phyloP scores from a whole-genome alignment of 1,139 yeast genomes.

The Suhomyces choctaworum region DNA sequence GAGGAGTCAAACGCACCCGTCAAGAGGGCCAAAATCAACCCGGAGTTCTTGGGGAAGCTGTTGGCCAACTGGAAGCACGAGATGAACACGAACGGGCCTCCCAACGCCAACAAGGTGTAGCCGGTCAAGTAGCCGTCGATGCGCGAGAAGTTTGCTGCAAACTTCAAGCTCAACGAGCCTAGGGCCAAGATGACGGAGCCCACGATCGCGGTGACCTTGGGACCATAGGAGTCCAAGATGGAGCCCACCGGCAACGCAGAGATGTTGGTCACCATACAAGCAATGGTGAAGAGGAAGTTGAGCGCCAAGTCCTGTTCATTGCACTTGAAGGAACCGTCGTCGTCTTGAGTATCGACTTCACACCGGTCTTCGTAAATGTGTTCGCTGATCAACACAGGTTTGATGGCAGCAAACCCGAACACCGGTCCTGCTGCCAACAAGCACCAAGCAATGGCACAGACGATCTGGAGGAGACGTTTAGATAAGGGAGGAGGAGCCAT shows the following conservation, averaged over 20 bases:
- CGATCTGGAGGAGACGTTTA: conserved; percentile 45
- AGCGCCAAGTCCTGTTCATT: conserved; percentile 75
- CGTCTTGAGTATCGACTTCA: conserved; percentile 19
- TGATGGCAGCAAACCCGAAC: conserved; percentile 92
- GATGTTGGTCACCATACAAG: conserved; percentile 85
- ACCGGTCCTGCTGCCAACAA: conserved; percentile 89
- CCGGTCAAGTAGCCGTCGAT: conserved; percentile 67
- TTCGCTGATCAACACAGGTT: conserved; percentile 74
- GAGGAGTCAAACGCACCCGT: conserved; percentile 82
- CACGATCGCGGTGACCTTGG: conserved; percentile 71
- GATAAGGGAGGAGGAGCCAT: conserved; percentile 12
- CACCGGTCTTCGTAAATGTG: conserved; percentile 74
- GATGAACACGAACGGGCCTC: conserved; percentile 82
- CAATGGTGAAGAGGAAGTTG: conserved; percentile 79
- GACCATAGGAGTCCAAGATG: conserved; percentile 76
- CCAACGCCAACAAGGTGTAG: conserved; percentile 66
- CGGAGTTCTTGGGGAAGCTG: conserved; percentile 69
- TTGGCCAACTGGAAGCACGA: conserved; percentile 79
- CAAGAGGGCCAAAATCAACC: conserved; percentile 65
- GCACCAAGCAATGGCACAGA: conserved; percentile 84
- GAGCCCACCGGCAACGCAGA: conserved; percentile 82
- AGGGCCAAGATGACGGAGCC: conserved; percentile 60
- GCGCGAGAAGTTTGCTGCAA: conserved; percentile 26
- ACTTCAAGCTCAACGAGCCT: conserved; percentile 53
- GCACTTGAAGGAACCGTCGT: conserved; percentile 41